Conservation (phyloP, 192 early-diverging fungal species). For the Linnemannia elongata region DNA sequence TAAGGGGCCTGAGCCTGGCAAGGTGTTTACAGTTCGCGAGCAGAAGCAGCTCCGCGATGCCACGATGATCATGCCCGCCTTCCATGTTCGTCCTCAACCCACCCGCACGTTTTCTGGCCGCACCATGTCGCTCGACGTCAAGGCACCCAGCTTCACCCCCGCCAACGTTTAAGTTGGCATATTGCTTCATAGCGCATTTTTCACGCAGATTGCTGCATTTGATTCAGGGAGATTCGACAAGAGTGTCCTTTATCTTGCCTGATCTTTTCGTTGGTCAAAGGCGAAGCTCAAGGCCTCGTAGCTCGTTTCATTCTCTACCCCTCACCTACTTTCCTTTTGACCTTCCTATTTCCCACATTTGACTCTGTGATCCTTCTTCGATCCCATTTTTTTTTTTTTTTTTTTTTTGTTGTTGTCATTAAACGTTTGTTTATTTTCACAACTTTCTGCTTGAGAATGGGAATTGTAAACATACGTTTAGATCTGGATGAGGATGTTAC, state of each 20-base stretch:
- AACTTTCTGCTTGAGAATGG: background rate
- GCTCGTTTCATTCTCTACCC: background rate
- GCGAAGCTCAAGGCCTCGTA: background rate
- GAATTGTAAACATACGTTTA: background rate
- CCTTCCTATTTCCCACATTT: background rate
- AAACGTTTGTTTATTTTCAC: slow-evolving; percentile 16
- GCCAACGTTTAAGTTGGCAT: slow-evolving; percentile 4
- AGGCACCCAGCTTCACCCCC: slow-evolving; percentile 39
- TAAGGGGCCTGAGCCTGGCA: slow-evolving; percentile 76
- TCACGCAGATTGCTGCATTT: slow-evolving; percentile 6
- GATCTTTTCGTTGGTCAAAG: background rate
- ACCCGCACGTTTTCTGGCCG: slow-evolving; percentile 29
- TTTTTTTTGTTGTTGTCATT: background rate
- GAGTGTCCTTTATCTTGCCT: background rate
- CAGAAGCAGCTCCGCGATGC: slow-evolving; percentile 51
- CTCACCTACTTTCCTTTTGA: background rate
- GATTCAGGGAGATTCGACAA: background rate
- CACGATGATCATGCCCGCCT: slow-evolving; percentile 47
- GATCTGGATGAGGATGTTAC: slow-evolving; percentile 46
- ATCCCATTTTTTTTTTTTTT: background rate
- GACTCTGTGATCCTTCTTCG: background rate
- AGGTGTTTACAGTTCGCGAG: slow-evolving; percentile 77
- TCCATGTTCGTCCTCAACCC: slow-evolving; percentile 26
- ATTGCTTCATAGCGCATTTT: background rate
- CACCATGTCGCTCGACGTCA: slow-evolving; percentile 31